Base-by-base conservation (phyloP, 257 asterid genomes). In the Cinchona pubescens region DNA sequence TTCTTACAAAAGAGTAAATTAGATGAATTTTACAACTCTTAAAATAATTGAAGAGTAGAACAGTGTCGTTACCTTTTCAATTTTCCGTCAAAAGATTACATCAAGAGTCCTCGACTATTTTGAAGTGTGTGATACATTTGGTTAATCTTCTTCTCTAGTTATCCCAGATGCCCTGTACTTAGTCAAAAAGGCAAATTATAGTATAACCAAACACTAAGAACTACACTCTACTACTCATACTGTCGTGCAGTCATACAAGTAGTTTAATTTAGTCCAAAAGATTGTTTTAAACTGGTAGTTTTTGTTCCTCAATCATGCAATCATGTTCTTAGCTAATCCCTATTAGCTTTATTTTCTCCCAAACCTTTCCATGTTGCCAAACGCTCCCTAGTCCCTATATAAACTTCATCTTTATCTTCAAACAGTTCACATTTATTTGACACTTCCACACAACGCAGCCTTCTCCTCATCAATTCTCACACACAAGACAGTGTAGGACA, bases 341-440 rank as follows among this genome's bases (percentile, higher is more conserved):
- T 13, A 55, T 7, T 56, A 56, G 23, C 60, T 55, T 55, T 0
- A 5, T 0, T 2, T 9, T n/a, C 1, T 23, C 27, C 30, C 6
- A 15, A 49, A 0, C 19, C 19, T 3, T 18, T 49, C 8, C 58
- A 18, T n/a, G 32, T 49, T 62, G 18, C 12, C 14, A 51, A 21
- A 53, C 42, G 34, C 67, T 53, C 62, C 29, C 0, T 63, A n/a
- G 66, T 64, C 67, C 72, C 76, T 75, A 73, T 79, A 74, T 78
- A 81, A 73, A 49, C 72, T 30, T 34, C 77, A 71, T 51, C 69
- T 56, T 66, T 69, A 45, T 55, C 68, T 63, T 13, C 75, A 55
- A 53, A 63, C 81, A 73, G 80, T 69, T 48, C 68, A 56, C 73
- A 65, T n/a, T 76, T n/a, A n/a, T n/a, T 45, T 16, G 58, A 71